Evolutionary conservation across 495 filamentous ascomycete species (phyloP).

Genomic region (Penicillium cinerascens): DNA sequence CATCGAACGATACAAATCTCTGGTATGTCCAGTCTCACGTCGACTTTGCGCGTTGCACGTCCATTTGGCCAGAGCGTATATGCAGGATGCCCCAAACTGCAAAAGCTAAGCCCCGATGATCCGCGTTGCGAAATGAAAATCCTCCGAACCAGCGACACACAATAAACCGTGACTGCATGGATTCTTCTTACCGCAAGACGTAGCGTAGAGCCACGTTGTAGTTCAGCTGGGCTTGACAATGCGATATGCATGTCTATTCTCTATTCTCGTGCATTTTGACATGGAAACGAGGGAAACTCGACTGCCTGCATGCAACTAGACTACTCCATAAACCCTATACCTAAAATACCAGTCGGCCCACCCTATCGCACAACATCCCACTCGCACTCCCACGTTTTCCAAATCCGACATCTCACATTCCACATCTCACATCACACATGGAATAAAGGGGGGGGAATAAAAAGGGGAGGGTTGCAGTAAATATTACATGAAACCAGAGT

Average conservation of each 20-base stretch:
- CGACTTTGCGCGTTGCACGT: slow-evolving; percentile 24
- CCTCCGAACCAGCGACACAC: slow-evolving; percentile 8
- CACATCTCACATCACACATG: slow-evolving; percentile 1
- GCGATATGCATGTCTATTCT: not conserved
- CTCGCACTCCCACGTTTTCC: slow-evolving; percentile 9
- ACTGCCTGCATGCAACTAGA: slow-evolving; percentile 8
- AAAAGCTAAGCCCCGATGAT: slow-evolving; percentile 32
- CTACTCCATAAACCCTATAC: slow-evolving; percentile 22
- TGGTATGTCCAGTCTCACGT: slow-evolving; percentile 20
- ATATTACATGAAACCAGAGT: slow-evolving; percentile 2
- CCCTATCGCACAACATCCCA: slow-evolving; percentile 5
- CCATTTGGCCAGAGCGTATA: slow-evolving; percentile 22
- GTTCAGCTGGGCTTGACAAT: slow-evolving; percentile 4
- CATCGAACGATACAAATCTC: slow-evolving; percentile 7
- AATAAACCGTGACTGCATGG: not conserved
- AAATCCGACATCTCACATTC: not conserved
- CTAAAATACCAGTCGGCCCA: not conserved
- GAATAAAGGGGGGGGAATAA: not conserved
- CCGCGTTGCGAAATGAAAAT: slow-evolving; percentile 21
- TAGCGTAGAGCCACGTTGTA: not conserved
- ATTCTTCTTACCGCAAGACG: not conserved
- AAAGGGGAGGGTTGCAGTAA: slow-evolving; percentile 3
- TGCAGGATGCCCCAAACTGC: slow-evolving; percentile 33
- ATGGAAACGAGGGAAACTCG: not conserved
- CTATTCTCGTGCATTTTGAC: not conserved